Percentiles rank a stretch among this genome's conserved stretches.
These are phyloP conservation scores for Magnaporthiopsis rhizophila DNA, from an alignment of 2,329 filamentous ascomycete species.

Conservation along the genomic window DNA sequence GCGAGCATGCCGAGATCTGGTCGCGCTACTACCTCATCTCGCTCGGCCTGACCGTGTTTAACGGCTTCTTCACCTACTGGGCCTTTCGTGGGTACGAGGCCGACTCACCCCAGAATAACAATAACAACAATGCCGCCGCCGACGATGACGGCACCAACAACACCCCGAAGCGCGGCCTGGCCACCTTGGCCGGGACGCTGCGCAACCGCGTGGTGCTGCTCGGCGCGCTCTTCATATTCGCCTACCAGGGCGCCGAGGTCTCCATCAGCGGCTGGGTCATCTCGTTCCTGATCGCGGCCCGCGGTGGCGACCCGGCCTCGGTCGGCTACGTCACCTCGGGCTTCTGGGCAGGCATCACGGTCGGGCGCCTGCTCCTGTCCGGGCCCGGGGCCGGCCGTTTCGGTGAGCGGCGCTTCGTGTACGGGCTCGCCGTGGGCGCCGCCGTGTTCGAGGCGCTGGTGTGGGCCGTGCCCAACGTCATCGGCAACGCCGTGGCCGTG, in stretches of 20 bases:
- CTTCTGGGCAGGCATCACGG: slow-evolving; percentile 66
- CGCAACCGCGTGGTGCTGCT: slow-evolving; percentile 69
- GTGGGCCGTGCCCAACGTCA: slow-evolving; percentile 70
- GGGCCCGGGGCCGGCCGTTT: slow-evolving; percentile 52
- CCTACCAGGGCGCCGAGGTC: slow-evolving; percentile 79
- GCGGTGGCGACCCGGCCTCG: slow-evolving; percentile 58
- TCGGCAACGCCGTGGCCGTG: slow-evolving; percentile 60
- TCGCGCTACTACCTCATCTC: slow-evolving; percentile 65
- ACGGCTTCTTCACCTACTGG: slow-evolving; percentile 53
- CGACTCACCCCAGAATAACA: slow-evolving; percentile 31
- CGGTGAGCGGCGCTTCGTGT: slow-evolving; percentile 65
- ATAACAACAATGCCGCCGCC: neutral
- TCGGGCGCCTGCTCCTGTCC: slow-evolving; percentile 65
- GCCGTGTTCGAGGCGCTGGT: slow-evolving; percentile 65
- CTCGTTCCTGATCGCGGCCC: slow-evolving; percentile 68
- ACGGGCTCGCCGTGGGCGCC: slow-evolving; percentile 51
- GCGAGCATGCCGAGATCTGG: slow-evolving; percentile 38
- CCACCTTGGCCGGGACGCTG: slow-evolving; percentile 64
- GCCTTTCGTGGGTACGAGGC: slow-evolving; percentile 63
- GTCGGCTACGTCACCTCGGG: slow-evolving; percentile 75
- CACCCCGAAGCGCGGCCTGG: slow-evolving; percentile 24
- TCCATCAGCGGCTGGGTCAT: slow-evolving; percentile 82
- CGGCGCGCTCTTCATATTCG: slow-evolving; percentile 74
- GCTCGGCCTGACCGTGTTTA: slow-evolving; percentile 48
- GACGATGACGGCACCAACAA: slow-evolving; percentile 25